Evolutionary conservation across 2,329 filamentous ascomycete genomes (phyloP).

Genomic region (Apiospora phragmitis): DNA sequence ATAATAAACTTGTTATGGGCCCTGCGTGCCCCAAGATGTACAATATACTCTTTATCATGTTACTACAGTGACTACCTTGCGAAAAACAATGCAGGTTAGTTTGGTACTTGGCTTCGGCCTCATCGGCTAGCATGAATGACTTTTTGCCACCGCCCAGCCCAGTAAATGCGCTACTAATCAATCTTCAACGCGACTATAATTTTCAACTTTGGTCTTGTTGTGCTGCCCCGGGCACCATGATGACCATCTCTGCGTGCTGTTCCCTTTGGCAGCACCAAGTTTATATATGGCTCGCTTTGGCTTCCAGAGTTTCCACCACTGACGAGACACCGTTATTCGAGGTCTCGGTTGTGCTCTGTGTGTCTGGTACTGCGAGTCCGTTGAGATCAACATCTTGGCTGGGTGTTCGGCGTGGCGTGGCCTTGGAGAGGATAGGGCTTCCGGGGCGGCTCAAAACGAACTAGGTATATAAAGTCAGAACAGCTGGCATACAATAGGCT

Average conservation of each 20-base stretch:
- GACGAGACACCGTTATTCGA: slow-evolving; percentile 20
- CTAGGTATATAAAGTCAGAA: slow-evolving; percentile 39
- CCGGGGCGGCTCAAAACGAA: slow-evolving; percentile 71
- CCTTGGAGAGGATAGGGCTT: slow-evolving; percentile 66
- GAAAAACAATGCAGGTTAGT: background rate
- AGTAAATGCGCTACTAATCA: background rate
- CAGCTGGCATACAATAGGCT: background rate
- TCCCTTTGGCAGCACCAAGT: background rate
- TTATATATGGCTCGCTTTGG: slow-evolving; percentile 15
- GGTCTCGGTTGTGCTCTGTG: background rate
- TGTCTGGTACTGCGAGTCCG: background rate
- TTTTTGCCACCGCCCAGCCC: background rate
- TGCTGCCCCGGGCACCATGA: background rate
- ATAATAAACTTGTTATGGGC: background rate
- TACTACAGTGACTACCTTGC: background rate
- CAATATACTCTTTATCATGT: background rate
- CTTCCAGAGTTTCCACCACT: slow-evolving; percentile 19
- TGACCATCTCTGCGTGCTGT: background rate
- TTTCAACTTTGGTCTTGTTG: background rate
- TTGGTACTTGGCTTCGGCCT: background rate
- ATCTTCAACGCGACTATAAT: background rate
- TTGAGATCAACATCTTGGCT: slow-evolving; percentile 40
- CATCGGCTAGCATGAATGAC: background rate
- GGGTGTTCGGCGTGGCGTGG: slow-evolving; percentile 48
- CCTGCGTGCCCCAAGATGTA: background rate